Evolutionary conservation across 108 stramenopile genomes (phyloP), one percentile per base, ranked within the genome.

Genomic region (Aureococcus anophagefferens): DNA sequence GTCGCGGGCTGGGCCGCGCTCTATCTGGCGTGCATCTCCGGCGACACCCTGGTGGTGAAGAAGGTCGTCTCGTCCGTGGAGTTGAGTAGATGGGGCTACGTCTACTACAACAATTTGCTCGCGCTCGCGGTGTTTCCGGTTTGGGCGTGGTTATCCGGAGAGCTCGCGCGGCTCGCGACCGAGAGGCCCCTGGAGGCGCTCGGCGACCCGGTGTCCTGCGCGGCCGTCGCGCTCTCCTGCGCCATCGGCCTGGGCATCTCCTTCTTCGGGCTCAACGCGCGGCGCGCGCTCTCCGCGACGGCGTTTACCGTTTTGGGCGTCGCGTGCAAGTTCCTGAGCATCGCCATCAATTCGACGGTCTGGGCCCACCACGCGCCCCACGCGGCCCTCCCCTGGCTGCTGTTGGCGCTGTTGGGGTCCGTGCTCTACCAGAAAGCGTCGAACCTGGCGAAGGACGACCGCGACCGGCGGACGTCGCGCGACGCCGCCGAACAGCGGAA

Each of bases 41-140:
- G 90, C 68, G 93, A 93, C 79, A 92, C 93, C 89, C 85, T 86
- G 30, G 93, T 91, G 67, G 92, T 91, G 25, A 96, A 96, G 82
- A 84, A 86, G 67, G 87, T 96, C 46, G 79, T 87, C 40, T 76
- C 80, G 64, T 83, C 84, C 21, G 88, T 91, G 4, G 83, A 89
- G 37, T 77, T 96, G 69, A 74, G 87, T 66, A 92, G 91, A 9
- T 74, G 76, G 69, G 94, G 94, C 32, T 91, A 90, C 5, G 95
- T 96, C 13, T 74, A 90, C 65, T 93, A 93, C 81, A 92, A 91
- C 36, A 96, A 96, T 68, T 35, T 90, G 64, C 67, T 93, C n/a
- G 87, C 88, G 4, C 79, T 90, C 71, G 74, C 90, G 0, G 91
- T 90, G 18, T 88, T 94, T 87, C 66, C 93, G 33, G 44, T 86